Percentiles rank a stretch among this genome's conserved stretches.
Conservation (phyloP, 768 basidiomycete species). For the Xerocomus potaroensis region DNA sequence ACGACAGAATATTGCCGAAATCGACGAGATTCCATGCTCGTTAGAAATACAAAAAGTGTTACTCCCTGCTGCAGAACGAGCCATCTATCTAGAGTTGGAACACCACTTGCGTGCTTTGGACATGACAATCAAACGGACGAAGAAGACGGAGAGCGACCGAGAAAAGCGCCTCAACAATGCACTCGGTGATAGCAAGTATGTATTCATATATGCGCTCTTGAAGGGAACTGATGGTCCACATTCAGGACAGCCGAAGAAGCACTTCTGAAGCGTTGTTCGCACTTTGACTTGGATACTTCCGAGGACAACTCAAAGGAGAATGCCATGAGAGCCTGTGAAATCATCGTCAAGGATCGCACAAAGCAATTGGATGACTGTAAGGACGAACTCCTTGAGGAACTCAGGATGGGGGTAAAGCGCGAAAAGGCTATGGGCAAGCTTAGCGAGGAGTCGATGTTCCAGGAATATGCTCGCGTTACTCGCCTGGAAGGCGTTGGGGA, state of each 20-base stretch:
- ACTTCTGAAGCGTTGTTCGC: conserved; percentile 90
- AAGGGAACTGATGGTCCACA: conserved; percentile 2
- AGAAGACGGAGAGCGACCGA: conserved; percentile 71
- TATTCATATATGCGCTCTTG: background rate
- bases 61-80: conserved; percentile 89
- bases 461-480: conserved; percentile 67
- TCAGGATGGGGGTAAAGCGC: conserved; percentile 61
- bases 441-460: conserved; percentile 73
- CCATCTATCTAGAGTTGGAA: conserved; percentile 91
- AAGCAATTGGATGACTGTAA: conserved; percentile 79
- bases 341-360: conserved; percentile 80
- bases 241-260: conserved; percentile 85
- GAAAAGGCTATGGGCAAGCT: conserved; percentile 64
- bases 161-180: conserved; percentile 84
- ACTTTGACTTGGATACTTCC: conserved; percentile 80
- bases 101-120: conserved; percentile 89
- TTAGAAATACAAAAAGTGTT: conserved; percentile 58
- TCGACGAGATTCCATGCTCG: conserved; percentile 87
- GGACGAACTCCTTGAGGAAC: conserved; percentile 59
- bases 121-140: conserved; percentile 68
- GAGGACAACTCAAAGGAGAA: conserved; percentile 50
- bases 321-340: conserved; percentile 89
- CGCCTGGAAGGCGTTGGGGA: conserved; percentile 68
- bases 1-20: conserved; percentile 93
- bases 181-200: conserved; percentile 82